These are phyloP conservation scores for Pseudonitzschia pungens DNA, from an alignment of 108 stramenopile genomes.

Conservation along the genomic window DNA sequence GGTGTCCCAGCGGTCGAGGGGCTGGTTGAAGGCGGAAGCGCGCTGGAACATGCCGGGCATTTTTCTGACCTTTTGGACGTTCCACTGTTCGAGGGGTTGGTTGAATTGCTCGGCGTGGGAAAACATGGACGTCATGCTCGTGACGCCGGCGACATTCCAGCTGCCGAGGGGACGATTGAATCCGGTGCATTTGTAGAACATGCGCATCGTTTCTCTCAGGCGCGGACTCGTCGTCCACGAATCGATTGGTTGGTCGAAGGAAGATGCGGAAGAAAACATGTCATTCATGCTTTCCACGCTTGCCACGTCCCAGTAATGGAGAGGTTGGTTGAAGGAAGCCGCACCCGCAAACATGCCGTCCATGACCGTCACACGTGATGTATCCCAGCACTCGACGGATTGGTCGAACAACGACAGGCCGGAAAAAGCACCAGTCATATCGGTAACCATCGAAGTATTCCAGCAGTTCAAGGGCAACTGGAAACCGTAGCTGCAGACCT, in stretches of 20 bases:
- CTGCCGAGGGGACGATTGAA: not conserved
- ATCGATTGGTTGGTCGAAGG: not conserved
- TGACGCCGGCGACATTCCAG: slow-evolving; percentile 3
- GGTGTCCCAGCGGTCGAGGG: not conserved
- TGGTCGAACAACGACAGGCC: no score
- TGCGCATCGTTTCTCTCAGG: not conserved
- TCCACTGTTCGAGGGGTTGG: not conserved
- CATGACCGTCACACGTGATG: no score
- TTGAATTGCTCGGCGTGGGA: not conserved
- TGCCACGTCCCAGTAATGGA: not conserved
- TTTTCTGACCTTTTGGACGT: not conserved
- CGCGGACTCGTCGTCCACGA: not conserved
- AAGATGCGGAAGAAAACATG: not conserved
- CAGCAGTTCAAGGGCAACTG: no score
- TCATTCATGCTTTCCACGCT: not conserved
- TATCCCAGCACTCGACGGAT: no score
- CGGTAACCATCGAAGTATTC: no score
- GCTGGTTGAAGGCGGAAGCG: not conserved
- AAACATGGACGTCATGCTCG: slow-evolving; percentile 33
- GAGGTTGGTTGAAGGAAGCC: not conserved
- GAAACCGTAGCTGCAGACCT: no score
- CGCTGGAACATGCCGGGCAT: not conserved
- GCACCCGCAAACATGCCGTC: no score
- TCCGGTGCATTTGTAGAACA: not conserved
- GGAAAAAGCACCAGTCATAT: no score